phyloP scores from a whole-genome alignment of 177 flowering plant genomes.

The Vitis hybrid region DNA sequence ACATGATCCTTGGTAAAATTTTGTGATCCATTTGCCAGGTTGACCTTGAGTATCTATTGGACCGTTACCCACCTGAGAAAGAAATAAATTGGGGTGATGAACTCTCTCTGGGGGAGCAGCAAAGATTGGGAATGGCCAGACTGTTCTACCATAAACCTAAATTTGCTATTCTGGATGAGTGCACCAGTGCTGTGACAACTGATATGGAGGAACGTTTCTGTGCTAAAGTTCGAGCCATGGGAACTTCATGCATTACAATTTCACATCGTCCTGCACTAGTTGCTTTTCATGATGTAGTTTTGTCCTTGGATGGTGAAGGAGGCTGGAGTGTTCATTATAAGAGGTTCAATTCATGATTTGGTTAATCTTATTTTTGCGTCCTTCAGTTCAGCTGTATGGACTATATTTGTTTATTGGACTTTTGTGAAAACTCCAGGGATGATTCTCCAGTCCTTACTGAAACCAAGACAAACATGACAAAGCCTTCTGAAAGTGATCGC shows the following conservation, averaged over 20 bases:
- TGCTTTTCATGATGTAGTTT: conserved; percentile 94
- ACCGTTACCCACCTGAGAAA: conserved; percentile 86
- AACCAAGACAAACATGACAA: conserved; percentile 19
- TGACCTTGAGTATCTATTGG: conserved; percentile 92
- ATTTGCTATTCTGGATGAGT: conserved; percentile 99
- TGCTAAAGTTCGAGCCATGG: conserved; percentile 96
- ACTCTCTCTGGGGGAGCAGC: conserved; percentile 97
- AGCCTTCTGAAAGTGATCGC: conserved; percentile 58
- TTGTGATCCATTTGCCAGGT: conserved; percentile 47
- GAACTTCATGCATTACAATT: conserved; percentile 97
- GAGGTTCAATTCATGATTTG: conserved; percentile 37
- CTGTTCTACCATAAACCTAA: conserved; percentile 97
- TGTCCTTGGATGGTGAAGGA: conserved; percentile 99
- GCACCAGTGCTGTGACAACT: conserved; percentile 99
- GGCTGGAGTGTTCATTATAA: conserved; percentile 81
- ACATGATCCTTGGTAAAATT: background rate
- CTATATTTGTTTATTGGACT: background rate
- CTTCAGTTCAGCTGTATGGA: background rate
- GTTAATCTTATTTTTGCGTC: background rate
- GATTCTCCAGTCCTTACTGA: conserved; percentile 40
- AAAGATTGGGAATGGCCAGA: conserved; percentile 98
- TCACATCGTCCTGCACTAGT: conserved; percentile 98
- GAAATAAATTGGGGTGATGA: conserved; percentile 99
- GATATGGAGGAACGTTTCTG: conserved; percentile 99
- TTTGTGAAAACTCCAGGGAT: conserved; percentile 42